Evolutionary conservation across 805 yeast species (phyloP), one percentile per base, ranked within the genome.

Genomic region (Barnettozyma wickerhamii): DNA sequence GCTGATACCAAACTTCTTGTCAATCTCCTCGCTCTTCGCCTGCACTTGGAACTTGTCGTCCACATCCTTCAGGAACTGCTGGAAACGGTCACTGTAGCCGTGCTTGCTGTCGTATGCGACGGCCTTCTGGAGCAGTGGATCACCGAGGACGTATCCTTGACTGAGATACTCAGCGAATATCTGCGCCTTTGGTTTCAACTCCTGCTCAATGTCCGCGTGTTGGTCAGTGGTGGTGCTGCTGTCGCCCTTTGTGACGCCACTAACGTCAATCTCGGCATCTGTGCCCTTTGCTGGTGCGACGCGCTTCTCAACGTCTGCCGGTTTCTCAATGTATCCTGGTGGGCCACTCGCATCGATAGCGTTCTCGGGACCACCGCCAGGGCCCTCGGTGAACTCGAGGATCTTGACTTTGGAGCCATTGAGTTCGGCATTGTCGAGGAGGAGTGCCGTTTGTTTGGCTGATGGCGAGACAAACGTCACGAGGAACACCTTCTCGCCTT

Each of bases 131-230:
- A 84, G 66, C 37, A 83, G 63, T 37, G 69, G 63, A 59, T 85
- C 93, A 35, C 81, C 71, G 33, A 84, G 60, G 15, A 69, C 73
- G 57, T 85, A 84, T 5, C 95, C 95, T n/a, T 78, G 74, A 24
- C 87, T 71, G 45, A 84, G 66, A 52, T 81, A 74, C 61, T 84
- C 91, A 1, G 93, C 91, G 64, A 84, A 66, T 44, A 85, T 78
- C 15, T 87, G 77, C 41, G 79, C 62, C 55, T 82, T 82, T 42
- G 95, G 95, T 65, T 84, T 84, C 45, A 75, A 77, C 54, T 85
- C 95, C 63, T 84, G 95, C 5, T 70, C 61, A 39, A 83, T 74
- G 50, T 82, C 87, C 38, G 65, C 50, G 18, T 31, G 43, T 19
- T 40, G 37, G 3, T 23, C 26, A 23, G 2, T 12, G 18, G 53